Percentiles rank a stretch among this genome's conserved stretches.
phyloP scores from a whole-genome alignment of 2,329 filamentous ascomycete genomes.

The Zymoseptoria passerinii region DNA sequence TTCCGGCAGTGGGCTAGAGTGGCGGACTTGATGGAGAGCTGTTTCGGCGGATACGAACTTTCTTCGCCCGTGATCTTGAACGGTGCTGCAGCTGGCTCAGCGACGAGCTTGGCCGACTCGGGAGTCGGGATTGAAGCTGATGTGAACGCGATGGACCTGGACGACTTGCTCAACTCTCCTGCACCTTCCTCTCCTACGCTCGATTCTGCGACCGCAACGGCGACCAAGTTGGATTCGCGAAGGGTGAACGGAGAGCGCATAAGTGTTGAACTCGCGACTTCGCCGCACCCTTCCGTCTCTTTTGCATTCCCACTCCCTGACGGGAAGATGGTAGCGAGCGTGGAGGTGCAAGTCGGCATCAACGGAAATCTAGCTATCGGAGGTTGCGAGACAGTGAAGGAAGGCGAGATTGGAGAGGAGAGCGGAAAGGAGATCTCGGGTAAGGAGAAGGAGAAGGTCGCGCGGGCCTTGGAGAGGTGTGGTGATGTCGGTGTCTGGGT shows the following conservation, averaged over 20 bases:
- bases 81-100: neutral
- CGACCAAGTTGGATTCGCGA: neutral
- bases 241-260: conserved; percentile 9
- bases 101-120: neutral
- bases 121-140: neutral
- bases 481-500: conserved; percentile 46
- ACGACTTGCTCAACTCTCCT: conserved; percentile 3
- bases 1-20: conserved; percentile 69
- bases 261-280: conserved; percentile 27
- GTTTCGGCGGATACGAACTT: conserved; percentile 5
- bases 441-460: conserved; percentile 29
- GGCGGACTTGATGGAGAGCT: conserved; percentile 50
- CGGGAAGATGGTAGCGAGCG: conserved; percentile 38
- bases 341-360: conserved; percentile 13
- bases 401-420: conserved; percentile 2
- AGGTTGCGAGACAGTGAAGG: conserved; percentile 4
- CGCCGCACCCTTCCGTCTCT: conserved; percentile 25
- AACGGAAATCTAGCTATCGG: conserved; percentile 14
- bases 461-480: conserved; percentile 38
- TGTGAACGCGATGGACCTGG: conserved; percentile 1
- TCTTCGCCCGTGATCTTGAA: neutral
- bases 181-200: neutral
- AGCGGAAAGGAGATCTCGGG: conserved; percentile 9
- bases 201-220: neutral
- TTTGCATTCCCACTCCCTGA: conserved; percentile 34